These are phyloP conservation scores for Aurantiochytrium sp. DNA, from an alignment of 108 stramenopile species.

Conservation along the genomic window DNA sequence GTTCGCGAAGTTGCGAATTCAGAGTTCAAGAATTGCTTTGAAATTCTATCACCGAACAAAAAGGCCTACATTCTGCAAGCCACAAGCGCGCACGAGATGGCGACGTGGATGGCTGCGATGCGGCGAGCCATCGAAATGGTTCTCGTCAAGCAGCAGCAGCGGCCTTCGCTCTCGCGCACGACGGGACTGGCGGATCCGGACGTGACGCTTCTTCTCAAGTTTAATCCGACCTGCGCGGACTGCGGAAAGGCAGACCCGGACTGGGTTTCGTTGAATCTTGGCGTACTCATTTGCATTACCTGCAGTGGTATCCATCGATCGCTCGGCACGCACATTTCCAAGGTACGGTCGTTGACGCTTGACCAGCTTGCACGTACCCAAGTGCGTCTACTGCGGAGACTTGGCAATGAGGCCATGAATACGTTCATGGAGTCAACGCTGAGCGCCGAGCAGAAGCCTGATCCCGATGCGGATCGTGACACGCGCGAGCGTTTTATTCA, in stretches of 20 bases:
- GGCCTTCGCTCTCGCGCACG: neutral
- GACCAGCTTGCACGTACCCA: conserved; percentile 31
- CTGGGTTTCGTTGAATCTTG: conserved; percentile 70
- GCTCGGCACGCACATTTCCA: conserved; percentile 90
- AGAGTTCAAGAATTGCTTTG: neutral
- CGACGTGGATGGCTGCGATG: neutral
- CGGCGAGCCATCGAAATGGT: neutral
- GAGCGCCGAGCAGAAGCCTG: neutral
- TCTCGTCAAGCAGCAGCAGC: neutral
- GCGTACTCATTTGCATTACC: conserved; percentile 79
- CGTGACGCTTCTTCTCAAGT: neutral
- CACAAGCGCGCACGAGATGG: neutral
- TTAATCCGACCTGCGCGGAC: conserved; percentile 46
- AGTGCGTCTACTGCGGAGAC: neutral
- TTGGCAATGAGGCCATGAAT: conserved; percentile 36
- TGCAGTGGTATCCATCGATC: conserved; percentile 93
- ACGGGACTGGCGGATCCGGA: neutral
- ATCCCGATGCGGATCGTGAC: neutral
- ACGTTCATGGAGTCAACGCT: conserved; percentile 22
- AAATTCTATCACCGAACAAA: neutral
- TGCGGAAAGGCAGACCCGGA: conserved; percentile 36
- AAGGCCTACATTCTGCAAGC: conserved; percentile 9
- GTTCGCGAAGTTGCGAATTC: neutral
- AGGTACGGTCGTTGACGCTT: conserved; percentile 62
- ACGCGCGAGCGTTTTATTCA: conserved; percentile 32